Percentiles rank a stretch among this genome's conserved stretches.
These are phyloP conservation scores for Chlorella sp. DNA, from an alignment of 139 green algal species.

Conservation along the genomic window DNA sequence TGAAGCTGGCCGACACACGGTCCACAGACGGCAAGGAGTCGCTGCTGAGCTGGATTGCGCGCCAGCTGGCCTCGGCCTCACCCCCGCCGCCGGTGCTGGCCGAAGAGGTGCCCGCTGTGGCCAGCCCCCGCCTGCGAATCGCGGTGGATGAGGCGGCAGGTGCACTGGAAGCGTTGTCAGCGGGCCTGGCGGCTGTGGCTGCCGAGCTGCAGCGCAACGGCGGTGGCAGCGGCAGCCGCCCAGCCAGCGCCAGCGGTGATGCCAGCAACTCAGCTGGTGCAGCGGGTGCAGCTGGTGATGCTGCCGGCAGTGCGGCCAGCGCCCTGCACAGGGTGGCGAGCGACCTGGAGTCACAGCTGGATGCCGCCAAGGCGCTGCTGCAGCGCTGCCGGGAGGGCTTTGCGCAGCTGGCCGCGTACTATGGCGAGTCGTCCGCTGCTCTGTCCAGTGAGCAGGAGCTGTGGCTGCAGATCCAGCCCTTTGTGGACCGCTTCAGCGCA, in stretches of 20 bases:
- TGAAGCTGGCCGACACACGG: constrained; percentile 46
- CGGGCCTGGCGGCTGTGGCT: constrained; percentile 6
- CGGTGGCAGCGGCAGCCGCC: not conserved
- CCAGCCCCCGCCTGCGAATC: constrained; percentile 4
- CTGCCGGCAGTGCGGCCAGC: not conserved
- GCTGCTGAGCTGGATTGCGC: constrained; percentile 50
- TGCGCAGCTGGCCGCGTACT: constrained; percentile 40
- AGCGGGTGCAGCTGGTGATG: no score
- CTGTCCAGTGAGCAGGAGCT: constrained; percentile 49
- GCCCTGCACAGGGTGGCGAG: not conserved
- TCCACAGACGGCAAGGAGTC: constrained; percentile 50
- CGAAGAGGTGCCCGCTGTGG: constrained; percentile 33
- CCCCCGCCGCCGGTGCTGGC: constrained; percentile 35
- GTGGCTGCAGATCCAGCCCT: constrained; percentile 42
- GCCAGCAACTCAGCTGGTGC: no score
- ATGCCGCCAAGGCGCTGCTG: constrained; percentile 13
- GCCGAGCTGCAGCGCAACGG: constrained; percentile 18
- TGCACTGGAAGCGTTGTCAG: constrained; percentile 30
- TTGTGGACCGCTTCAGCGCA: constrained; percentile 35
- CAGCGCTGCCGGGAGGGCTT: constrained; percentile 29
- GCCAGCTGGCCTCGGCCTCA: not conserved
- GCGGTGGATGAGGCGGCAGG: constrained; percentile 43
- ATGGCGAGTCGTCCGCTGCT: constrained; percentile 45
- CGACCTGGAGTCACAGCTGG: constrained; percentile 39
- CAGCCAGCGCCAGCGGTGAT: not conserved